These are phyloP conservation scores for Myxozyma udenii DNA, from an alignment of 805 yeast genomes.

Conservation along the genomic window DNA sequence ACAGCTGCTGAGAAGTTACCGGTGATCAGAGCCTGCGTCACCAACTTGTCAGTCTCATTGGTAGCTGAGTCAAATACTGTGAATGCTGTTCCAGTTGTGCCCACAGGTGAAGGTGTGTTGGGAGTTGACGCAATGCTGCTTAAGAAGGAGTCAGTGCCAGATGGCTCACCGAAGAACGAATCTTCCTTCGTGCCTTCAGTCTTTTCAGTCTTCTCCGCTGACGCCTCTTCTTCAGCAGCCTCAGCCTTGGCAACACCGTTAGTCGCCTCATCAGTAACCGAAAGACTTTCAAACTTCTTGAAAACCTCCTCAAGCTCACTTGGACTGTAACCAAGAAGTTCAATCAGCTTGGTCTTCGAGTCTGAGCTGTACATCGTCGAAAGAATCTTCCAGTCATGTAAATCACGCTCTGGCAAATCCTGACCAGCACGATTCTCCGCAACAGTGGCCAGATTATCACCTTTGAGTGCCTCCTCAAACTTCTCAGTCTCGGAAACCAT, in stretches of 20 bases:
- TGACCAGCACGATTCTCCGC: constrained; percentile 52
- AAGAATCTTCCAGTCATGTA: constrained; percentile 41
- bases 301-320: constrained; percentile 19
- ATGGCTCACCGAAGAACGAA: constrained; percentile 13
- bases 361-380: constrained; percentile 38
- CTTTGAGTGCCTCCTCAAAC: constrained; percentile 56
- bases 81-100: constrained; percentile 34
- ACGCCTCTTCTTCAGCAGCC: constrained; percentile 26
- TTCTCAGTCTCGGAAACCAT: constrained; percentile 34
- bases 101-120: constrained; percentile 28
- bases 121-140: constrained; percentile 33
- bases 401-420: constrained; percentile 25
- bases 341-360: constrained; percentile 30
- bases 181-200: constrained; percentile 31
- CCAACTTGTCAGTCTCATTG: constrained; percentile 46
- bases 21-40: constrained; percentile 52
- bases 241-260: constrained; percentile 29
- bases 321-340: constrained; percentile 26
- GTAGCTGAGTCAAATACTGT: constrained; percentile 39
- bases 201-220: constrained; percentile 4
- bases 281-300: constrained; percentile 16
- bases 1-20: constrained; percentile 70
- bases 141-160: constrained; percentile 32
- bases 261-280: constrained; percentile 26
- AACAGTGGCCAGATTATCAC: constrained; percentile 52